Base-by-base conservation (phyloP, 1,284 basidiomycete species). In the Apiotrichum gracile region DNA sequence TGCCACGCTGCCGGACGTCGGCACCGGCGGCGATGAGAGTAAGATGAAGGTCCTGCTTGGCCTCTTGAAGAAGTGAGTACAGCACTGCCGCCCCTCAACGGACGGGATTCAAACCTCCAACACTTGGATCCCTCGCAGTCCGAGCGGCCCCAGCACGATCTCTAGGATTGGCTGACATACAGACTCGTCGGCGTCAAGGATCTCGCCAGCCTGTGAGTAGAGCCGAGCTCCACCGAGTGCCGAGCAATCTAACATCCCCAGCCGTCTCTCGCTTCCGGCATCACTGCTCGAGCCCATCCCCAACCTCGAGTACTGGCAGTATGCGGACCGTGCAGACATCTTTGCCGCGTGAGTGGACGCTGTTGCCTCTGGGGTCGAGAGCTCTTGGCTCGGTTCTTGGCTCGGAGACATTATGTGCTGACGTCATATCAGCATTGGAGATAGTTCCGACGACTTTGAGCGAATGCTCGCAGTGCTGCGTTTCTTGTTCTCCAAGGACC, bases 301-400 rank as follows among this genome's bases (percentile, higher is more conserved):
- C 5, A 96, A 94, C 74, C 81, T 97, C 50, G 92, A 96, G 76
- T 93, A 91, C 76, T 94, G 88, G 88, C 88, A 91, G 61, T 97
- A 94, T 67, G 81, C 92, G 45, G 92, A 97, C 74, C 81, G 93
- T 59, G 91, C 92, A 12, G 93, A 97, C 74, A 79, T 92, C 42
- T 92, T 96, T 70, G 86, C 87, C 65, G 84, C 88, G 90, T 92
- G 69, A 77, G 83, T 63, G 24, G 13, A 7, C 21, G 9, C 7
- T 7, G n/a, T 21, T n/a, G 27, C 4, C 26, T 5, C 29, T 5
- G 8, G 27, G 17, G 17, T 5, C 7, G 27, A 12, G 5, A 12
- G 4, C 19, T 16, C 21, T 25, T 46, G 35, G 35, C 35, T 9
- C 1, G 5, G 6, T 7, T 7, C 3, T 9, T 1, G 5, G 6